Conservation (phyloP, 805 yeast genomes). For the Candida methanosorbosa region DNA sequence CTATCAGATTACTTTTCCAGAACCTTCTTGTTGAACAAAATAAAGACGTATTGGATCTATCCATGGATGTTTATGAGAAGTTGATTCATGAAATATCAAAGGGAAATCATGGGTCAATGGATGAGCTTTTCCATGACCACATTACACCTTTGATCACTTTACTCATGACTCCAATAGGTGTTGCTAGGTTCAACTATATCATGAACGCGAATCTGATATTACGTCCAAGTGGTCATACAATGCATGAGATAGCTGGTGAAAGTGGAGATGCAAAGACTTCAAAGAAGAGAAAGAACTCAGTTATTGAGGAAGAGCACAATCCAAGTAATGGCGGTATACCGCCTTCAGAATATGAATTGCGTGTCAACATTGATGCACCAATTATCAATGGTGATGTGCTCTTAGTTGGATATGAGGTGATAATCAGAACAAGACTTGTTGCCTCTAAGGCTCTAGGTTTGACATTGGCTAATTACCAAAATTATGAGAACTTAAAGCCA, state of each 20-base stretch:
- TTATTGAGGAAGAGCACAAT: slow-evolving; percentile 6
- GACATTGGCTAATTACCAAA: slow-evolving; percentile 42
- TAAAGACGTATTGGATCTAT: slow-evolving; percentile 53
- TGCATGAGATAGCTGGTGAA: slow-evolving; percentile 17
- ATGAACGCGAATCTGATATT: slow-evolving; percentile 72
- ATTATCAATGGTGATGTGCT: slow-evolving; percentile 87
- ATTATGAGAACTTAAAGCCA: slow-evolving; percentile 25
- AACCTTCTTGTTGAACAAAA: slow-evolving; percentile 88
- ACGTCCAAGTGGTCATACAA: slow-evolving; percentile 64
- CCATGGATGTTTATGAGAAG: slow-evolving; percentile 51
- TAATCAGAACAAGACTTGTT: slow-evolving; percentile 66
- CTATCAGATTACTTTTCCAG: slow-evolving; percentile 73
- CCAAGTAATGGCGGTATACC: slow-evolving; percentile 34
- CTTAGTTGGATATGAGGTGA: slow-evolving; percentile 65
- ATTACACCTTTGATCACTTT: slow-evolving; percentile 53
- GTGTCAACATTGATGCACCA: slow-evolving; percentile 88
- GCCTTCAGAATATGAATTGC: slow-evolving; percentile 41
- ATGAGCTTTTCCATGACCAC: slow-evolving; percentile 46
- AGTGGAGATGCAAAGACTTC: slow-evolving; percentile 32
- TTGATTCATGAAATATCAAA: slow-evolving; percentile 39
- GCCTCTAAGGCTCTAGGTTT: slow-evolving; percentile 73
- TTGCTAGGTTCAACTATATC: slow-evolving; percentile 77
- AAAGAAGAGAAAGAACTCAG: slow-evolving; percentile 36
- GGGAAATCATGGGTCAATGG: slow-evolving; percentile 32
- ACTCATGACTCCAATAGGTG: slow-evolving; percentile 90